Conservation (phyloP, 169 alveolate genomes). For the Eimeria falciformis region DNA sequence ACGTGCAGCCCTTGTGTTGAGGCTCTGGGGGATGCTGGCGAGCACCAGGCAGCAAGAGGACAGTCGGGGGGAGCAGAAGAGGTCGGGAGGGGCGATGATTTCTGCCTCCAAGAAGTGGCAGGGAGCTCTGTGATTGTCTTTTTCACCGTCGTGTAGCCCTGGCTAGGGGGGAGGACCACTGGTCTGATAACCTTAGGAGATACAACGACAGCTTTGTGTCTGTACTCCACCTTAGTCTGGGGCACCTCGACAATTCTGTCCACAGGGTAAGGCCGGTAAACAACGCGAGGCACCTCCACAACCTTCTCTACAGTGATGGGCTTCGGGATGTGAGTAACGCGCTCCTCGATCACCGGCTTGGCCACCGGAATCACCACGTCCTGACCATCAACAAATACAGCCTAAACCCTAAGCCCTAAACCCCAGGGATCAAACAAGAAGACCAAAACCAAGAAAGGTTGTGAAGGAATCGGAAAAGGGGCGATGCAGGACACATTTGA, state of each 20-base stretch:
- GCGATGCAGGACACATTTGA: too few relatives aligned
- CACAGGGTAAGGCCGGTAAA: constrained; percentile 7
- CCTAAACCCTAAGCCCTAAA: not conserved
- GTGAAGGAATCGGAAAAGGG: too few relatives aligned
- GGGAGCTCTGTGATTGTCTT: not conserved
- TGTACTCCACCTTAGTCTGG: not conserved
- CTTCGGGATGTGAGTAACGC: not conserved
- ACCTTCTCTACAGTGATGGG: constrained; percentile 38
- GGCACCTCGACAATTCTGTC: constrained; percentile 59
- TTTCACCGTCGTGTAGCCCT: not conserved
- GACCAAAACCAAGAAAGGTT: too few relatives aligned
- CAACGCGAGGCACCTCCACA: constrained; percentile 52
- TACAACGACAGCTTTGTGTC: not conserved
- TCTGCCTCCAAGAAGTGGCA: not conserved
- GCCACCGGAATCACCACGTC: constrained; percentile 66
- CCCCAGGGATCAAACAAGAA: too few relatives aligned
- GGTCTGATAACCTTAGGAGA: not conserved
- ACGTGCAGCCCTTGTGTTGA: not conserved
- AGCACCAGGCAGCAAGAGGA: constrained; percentile 11
- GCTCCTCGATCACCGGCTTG: constrained; percentile 60
- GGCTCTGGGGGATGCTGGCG: not conserved
- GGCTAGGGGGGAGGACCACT: not conserved
- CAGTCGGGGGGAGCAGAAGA: not conserved
- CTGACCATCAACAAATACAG: not conserved
- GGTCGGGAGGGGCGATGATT: not conserved